Evolutionary conservation across 2,329 filamentous ascomycete genomes (phyloP), one percentile per base, ranked within the genome.

Genomic region (Tolypocladium tundrense): DNA sequence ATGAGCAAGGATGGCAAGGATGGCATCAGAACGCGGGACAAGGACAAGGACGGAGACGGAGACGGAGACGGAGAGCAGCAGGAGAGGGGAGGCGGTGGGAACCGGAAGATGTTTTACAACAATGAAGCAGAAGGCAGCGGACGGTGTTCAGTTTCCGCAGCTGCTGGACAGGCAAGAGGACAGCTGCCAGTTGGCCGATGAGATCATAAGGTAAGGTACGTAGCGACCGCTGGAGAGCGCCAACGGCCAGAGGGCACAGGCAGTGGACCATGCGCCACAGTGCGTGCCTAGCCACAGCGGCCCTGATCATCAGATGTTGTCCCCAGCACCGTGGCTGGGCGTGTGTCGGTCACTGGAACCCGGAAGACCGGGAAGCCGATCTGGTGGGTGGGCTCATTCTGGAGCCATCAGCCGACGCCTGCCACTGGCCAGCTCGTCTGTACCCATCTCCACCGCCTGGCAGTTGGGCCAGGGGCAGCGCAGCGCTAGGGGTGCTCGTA

Each of bases 331-430:
- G 24, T 39, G 24, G 39, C 21, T 9, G 31, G 27, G 27, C 27
- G 7, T 55, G 37, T 8, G 31, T 53, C 33, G 33, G 14, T 31
- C 35, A 4, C n/a, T 45, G 24, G 53, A 14, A 50, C 57, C 58
- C 70, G 70, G 70, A 69, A 67, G 61, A 58, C 39, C 70, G 69
- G 70, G 66, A 71, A 58, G 55, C 59, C 55, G 61, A 62, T 59
- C 61, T 63, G 59, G 57, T 43, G 56, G 62, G 69, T 73, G 69
- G 71, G 66, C 69, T 71, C 69, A 73, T 72, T 70, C 66, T 71
- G 64, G 63, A 62, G 64, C 64, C 66, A 67, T 67, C 40, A 31
- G 27, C 27, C 27, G 27, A 27, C 43, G 21, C 9, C 35, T 21
- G 8, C 43, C 45, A 51, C 45, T 51, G 45, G 45, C 27, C 45